Evolutionary conservation across 768 basidiomycete genomes (phyloP), one percentile per base, ranked within the genome.

Genomic region (Filobasidium floriforme): DNA sequence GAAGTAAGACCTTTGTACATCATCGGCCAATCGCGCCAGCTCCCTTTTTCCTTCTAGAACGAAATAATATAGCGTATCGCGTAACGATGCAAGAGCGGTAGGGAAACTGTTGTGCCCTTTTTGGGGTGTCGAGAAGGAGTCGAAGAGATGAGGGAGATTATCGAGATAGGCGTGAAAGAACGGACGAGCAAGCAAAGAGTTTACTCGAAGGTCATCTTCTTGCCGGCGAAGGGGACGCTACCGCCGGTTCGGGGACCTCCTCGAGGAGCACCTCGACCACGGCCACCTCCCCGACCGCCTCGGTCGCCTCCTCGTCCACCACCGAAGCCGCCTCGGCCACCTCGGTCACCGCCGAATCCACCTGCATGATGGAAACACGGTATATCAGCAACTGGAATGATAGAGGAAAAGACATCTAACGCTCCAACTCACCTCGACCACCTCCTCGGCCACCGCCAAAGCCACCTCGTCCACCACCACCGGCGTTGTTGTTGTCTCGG

Each of bases 401-500:
- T 37, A 3, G 32, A n/a, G 32, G 32, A 37, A 37, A 37, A 37
- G 32, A n/a, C 22, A 61, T 29, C n/a, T n/a, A 12, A 32, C 37
- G 19, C 28, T 6, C 6, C 54, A 72, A 73, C 26, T 77, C 75
- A 26, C 81, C 79, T 54, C 81, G 71, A 41, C 76, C 77, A 61
- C 79, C 77, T 41, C 76, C 77, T 60, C 79, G 77, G 72, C 90
- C 88, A 37, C 69, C 68, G 15, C 65, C 43, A 32, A 28, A 44
- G 41, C 59, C 57, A 26, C 65, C 65, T 28, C 68, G 37, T 18
- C 44, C 59, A 52, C 59, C 57, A 46, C 68, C 68, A 41, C 63
- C 66, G 2, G 72, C 89, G 82, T 12, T 90, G 91, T 74, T 89
- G 88, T 26, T 89, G 88, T 80, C 84, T 92, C 55, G 41, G 54